Conservation (phyloP, 2,329 filamentous ascomycete genomes). For the Aspergillus intermedius region DNA sequence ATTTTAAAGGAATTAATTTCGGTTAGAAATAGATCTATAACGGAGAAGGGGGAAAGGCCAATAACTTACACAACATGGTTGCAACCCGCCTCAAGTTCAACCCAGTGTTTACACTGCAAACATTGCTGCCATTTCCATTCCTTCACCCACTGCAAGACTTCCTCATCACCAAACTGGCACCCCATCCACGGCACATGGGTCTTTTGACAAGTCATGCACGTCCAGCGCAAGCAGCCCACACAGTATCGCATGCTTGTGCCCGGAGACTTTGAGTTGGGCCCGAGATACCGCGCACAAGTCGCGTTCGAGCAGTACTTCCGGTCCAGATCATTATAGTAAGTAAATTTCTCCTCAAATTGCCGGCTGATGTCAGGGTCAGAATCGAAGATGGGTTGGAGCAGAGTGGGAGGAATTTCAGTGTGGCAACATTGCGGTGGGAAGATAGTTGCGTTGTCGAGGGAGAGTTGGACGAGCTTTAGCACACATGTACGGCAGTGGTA, state of each 20-base stretch:
- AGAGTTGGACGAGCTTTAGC: constrained; percentile 9
- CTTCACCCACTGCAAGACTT: constrained; percentile 54
- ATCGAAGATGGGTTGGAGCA: constrained; percentile 6
- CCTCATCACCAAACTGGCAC: constrained; percentile 21
- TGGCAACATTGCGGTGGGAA: constrained; percentile 26
- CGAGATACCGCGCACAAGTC: constrained; percentile 19
- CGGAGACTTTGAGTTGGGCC: constrained; percentile 7
- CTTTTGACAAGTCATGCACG: constrained; percentile 21
- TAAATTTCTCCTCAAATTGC: constrained; percentile 14
- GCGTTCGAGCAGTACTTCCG: constrained; percentile 20
- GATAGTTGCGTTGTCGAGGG: constrained; percentile 15
- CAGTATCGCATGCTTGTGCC: too few species aligned
- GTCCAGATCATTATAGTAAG: constrained; percentile 16
- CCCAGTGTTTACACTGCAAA: constrained; percentile 60
- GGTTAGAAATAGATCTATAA: neutral
- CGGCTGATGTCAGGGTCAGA: neutral
- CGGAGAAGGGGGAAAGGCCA: neutral
- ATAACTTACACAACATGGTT: constrained; percentile 29
- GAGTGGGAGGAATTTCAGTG: constrained; percentile 10
- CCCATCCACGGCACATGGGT: constrained; percentile 11
- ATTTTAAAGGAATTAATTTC: neutral
- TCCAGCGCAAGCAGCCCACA: constrained; percentile 1
- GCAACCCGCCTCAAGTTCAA: constrained; percentile 29
- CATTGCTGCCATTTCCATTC: constrained; percentile 70
- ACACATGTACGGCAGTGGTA: constrained; percentile 18